A percentile compares a stretch with the other conserved stretches of the same genome.
Conservation (phyloP, 2,329 filamentous ascomycete genomes). For the Colletotrichum plurivorum region DNA sequence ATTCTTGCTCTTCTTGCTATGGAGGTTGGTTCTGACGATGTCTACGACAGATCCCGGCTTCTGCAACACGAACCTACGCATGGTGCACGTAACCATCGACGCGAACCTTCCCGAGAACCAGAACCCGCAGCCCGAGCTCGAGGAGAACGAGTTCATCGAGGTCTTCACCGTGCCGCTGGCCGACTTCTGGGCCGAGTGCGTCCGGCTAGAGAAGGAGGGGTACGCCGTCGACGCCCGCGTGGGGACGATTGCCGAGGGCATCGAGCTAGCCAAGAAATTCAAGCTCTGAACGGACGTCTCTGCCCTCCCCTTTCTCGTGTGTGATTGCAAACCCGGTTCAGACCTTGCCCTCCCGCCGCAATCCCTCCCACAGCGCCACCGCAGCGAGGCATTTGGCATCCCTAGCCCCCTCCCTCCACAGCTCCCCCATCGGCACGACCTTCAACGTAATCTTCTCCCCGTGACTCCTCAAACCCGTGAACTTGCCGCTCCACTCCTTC, state of each 20-base stretch:
- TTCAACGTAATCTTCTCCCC: conserved; percentile 75
- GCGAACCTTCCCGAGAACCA: conserved; percentile 78
- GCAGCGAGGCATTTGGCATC: conserved; percentile 74
- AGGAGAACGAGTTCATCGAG: conserved; percentile 88
- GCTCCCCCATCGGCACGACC: conserved; percentile 68
- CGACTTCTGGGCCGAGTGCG: conserved; percentile 76
- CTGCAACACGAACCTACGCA: conserved; percentile 76
- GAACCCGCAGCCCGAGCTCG: conserved; percentile 76
- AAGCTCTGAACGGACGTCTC: conserved; percentile 54
- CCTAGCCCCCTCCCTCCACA: conserved; percentile 70
- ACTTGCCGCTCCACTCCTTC: conserved; percentile 67
- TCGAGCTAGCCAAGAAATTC: conserved; percentile 77
- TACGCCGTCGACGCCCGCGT: conserved; percentile 86
- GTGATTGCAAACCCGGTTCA: conserved; percentile 38
- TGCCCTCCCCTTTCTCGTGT: neutral
- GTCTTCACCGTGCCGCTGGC: conserved; percentile 78
- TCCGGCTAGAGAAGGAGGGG: conserved; percentile 76
- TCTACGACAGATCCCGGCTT: conserved; percentile 68
- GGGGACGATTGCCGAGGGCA: conserved; percentile 83
- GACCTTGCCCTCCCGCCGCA: conserved; percentile 63
- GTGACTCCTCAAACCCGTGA: conserved; percentile 70
- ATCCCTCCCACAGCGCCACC: conserved; percentile 70
- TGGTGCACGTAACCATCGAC: conserved; percentile 82
- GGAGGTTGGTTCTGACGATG: neutral
- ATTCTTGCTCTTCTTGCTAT: neutral